Conservation (phyloP, 148 eudicot genomes). For the Dianthus caryophyllus region DNA sequence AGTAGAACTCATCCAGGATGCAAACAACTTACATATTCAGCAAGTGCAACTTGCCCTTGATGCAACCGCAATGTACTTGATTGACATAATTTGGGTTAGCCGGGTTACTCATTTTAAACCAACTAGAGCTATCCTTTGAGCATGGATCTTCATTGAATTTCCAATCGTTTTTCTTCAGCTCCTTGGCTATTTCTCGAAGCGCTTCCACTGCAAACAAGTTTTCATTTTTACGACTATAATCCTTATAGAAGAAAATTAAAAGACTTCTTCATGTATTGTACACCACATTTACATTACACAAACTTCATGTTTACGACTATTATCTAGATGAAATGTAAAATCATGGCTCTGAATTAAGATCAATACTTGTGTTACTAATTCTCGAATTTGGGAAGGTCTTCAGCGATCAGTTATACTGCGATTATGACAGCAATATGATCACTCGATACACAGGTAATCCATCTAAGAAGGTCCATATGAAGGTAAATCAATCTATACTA, state of each 20-base stretch:
- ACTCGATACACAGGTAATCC: no score
- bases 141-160: conserved; percentile 38
- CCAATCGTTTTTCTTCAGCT: conserved; percentile 36
- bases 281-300: no score
- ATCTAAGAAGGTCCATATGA: not conserved
- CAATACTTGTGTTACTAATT: not conserved
- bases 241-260: no score
- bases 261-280: no score
- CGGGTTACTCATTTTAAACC: conserved; percentile 20
- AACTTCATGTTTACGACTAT: not conserved
- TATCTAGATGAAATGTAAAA: not conserved
- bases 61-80: conserved; percentile 31
- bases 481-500: not conserved
- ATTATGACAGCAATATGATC: not conserved
- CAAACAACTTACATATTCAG: conserved; percentile 27
- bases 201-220: conserved; percentile 28
- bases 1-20: not conserved
- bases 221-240: not conserved
- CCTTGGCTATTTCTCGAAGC: conserved; percentile 34
- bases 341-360: not conserved
- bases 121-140: conserved; percentile 20
- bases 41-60: conserved; percentile 26
- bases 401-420: not conserved
- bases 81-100: conserved; percentile 22
- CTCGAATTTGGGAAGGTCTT: not conserved